phyloP scores from a whole-genome alignment of 2,329 filamentous ascomycete genomes.

The Zasmidium angulare region DNA sequence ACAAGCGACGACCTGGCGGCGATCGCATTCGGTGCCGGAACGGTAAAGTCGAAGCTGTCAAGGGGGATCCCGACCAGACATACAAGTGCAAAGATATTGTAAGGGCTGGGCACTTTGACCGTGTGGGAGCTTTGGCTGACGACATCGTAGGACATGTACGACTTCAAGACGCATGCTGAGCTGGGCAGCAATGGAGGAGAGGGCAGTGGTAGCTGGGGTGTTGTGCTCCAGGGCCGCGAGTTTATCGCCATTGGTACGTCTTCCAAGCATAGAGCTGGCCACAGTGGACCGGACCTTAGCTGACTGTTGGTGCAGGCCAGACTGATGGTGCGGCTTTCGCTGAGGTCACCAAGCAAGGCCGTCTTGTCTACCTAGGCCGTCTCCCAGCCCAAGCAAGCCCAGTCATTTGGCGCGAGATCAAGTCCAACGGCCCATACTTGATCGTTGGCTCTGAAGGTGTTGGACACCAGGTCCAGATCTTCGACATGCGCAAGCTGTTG shows the following conservation, averaged over 20 bases:
- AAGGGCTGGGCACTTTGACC: background rate
- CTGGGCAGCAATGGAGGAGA: conserved; percentile 50
- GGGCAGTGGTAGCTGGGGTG: conserved; percentile 54
- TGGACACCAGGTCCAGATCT: conserved; percentile 61
- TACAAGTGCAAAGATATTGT: conserved; percentile 12
- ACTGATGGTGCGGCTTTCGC: conserved; percentile 57
- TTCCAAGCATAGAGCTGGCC: background rate
- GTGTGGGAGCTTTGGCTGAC: background rate
- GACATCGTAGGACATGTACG: conserved; percentile 35
- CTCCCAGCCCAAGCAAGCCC: conserved; percentile 51
- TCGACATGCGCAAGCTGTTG: conserved; percentile 61
- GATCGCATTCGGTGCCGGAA: conserved; percentile 38
- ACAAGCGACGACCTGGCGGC: conserved; percentile 9
- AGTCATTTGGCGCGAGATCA: conserved; percentile 56
- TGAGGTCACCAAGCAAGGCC: conserved; percentile 53
- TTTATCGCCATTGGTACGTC: conserved; percentile 52
- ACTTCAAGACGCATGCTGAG: conserved; percentile 56
- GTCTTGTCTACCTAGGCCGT: conserved; percentile 54
- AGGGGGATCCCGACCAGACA: conserved; percentile 49
- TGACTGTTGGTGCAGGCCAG: conserved; percentile 45
- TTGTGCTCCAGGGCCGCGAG: conserved; percentile 56
- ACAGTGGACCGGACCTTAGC: background rate
- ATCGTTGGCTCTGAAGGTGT: conserved; percentile 47
- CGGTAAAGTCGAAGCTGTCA: conserved; percentile 46
- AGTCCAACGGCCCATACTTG: conserved; percentile 44